These are phyloP conservation scores for Umbelopsis sp. DNA, from an alignment of 192 early-diverging fungal genomes.

Conservation along the genomic window DNA sequence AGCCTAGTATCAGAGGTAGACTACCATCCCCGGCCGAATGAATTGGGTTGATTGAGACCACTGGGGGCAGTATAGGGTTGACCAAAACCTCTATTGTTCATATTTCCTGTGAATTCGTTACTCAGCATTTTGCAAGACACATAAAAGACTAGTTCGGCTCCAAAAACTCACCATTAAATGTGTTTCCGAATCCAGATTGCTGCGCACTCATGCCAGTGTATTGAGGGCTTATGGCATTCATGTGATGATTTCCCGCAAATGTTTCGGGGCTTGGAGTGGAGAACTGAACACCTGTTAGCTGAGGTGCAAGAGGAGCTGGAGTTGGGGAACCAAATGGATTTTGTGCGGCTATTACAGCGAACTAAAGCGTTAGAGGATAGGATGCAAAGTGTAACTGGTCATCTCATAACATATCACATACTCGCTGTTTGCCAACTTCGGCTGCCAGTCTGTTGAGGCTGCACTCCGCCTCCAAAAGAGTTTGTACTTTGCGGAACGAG, in stretches of 20 bases:
- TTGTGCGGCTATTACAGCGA: constrained; percentile 20
- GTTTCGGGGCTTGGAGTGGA: constrained; percentile 29
- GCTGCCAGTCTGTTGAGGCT: constrained; percentile 47
- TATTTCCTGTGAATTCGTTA: background rate
- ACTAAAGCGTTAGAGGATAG: background rate
- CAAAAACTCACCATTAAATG: background rate
- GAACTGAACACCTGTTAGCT: constrained; percentile 36
- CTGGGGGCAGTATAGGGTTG: background rate
- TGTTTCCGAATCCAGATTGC: constrained; percentile 12
- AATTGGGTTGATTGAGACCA: background rate
- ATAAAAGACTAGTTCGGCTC: background rate
- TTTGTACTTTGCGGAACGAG: background rate
- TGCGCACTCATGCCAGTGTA: constrained; percentile 7
- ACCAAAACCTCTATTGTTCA: background rate
- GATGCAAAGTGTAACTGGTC: background rate
- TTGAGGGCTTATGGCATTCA: background rate
- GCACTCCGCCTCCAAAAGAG: constrained; percentile 23
- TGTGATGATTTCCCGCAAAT: constrained; percentile 19
- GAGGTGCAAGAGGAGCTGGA: constrained; percentile 19
- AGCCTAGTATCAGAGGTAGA: background rate
- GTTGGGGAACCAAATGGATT: constrained; percentile 42
- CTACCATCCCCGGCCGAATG: constrained; percentile 10
- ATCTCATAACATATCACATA: constrained; percentile 21
- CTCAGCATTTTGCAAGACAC: background rate
- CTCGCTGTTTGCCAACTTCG: constrained; percentile 46